These are phyloP conservation scores for Monosporozyma yasuniensis DNA, from an alignment of 805 yeast genomes.

Conservation along the genomic window DNA sequence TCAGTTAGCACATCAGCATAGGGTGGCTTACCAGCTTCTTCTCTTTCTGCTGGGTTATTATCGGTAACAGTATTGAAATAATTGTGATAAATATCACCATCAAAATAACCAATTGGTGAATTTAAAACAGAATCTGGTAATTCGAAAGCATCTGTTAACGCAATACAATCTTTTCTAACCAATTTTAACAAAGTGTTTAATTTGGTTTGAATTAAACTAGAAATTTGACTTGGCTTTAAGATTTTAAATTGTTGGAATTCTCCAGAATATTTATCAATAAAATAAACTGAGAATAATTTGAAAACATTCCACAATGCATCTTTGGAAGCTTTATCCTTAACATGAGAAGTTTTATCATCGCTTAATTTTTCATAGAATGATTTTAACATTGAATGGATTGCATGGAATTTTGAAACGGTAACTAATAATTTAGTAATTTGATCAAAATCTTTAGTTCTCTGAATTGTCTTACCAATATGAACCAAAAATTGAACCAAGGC, in stretches of 20 bases:
- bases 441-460: slow-evolving; percentile 25
- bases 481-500: slow-evolving; percentile 23
- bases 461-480: slow-evolving; percentile 21
- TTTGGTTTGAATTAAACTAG: slow-evolving; percentile 33
- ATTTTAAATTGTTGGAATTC: slow-evolving; percentile 58
- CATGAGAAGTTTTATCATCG: slow-evolving; percentile 13
- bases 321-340: slow-evolving; percentile 32
- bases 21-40: slow-evolving; percentile 44
- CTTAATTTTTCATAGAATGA: slow-evolving; percentile 23
- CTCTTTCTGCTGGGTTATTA: slow-evolving; percentile 44
- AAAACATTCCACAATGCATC: slow-evolving; percentile 47
- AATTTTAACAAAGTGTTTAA: slow-evolving; percentile 40
- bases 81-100: slow-evolving; percentile 77
- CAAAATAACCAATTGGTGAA: slow-evolving; percentile 70
- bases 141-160: slow-evolving; percentile 76
- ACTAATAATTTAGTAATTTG: slow-evolving; percentile 33
- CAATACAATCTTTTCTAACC: slow-evolving; percentile 61
- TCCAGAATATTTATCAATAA: slow-evolving; percentile 63
- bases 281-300: slow-evolving; percentile 53
- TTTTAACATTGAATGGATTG: slow-evolving; percentile 32
- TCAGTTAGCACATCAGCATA: slow-evolving; percentile 30
- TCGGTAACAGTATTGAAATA: slow-evolving; percentile 54
- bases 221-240: slow-evolving; percentile 41
- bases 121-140: slow-evolving; percentile 73
- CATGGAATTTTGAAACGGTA: slow-evolving; percentile 34